phyloP scores from a whole-genome alignment of 345 rosid species.

The Conringia planisiliqua region DNA sequence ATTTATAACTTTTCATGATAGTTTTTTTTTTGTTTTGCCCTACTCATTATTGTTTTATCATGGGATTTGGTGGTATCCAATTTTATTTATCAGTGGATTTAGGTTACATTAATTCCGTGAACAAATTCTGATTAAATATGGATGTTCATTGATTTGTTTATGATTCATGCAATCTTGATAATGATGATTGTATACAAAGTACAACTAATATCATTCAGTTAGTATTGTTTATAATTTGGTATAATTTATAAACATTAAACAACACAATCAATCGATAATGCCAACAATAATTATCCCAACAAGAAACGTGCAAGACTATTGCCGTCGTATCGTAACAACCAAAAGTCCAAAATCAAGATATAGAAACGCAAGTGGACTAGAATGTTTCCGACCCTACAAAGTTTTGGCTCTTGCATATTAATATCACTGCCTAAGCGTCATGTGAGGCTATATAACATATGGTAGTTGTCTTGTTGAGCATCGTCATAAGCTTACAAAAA shows the following conservation, averaged over 20 bases:
- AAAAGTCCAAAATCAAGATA: neutral
- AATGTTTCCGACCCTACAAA: slow-evolving; percentile 8
- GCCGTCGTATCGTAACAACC: neutral
- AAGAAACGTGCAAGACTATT: neutral
- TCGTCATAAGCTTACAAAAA: neutral
- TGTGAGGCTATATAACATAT: neutral
- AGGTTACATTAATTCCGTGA: neutral
- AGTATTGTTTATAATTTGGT: neutral
- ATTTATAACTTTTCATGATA: neutral
- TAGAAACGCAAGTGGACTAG: neutral
- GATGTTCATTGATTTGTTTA: neutral
- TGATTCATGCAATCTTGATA: neutral
- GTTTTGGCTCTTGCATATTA: neutral
- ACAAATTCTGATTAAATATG: neutral
- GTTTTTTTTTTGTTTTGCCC: too few species aligned
- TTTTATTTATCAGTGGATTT: neutral
- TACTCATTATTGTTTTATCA: neutral
- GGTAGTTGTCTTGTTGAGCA: neutral
- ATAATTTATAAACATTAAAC: neutral
- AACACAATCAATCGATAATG: neutral
- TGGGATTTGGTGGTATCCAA: neutral
- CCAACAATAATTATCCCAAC: neutral
- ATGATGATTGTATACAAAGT: neutral
- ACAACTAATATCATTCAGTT: neutral
- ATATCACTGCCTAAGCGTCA: neutral